These are phyloP conservation scores for Carex arenaria DNA, from an alignment of 202 grass and related monocot species.

Conservation along the genomic window DNA sequence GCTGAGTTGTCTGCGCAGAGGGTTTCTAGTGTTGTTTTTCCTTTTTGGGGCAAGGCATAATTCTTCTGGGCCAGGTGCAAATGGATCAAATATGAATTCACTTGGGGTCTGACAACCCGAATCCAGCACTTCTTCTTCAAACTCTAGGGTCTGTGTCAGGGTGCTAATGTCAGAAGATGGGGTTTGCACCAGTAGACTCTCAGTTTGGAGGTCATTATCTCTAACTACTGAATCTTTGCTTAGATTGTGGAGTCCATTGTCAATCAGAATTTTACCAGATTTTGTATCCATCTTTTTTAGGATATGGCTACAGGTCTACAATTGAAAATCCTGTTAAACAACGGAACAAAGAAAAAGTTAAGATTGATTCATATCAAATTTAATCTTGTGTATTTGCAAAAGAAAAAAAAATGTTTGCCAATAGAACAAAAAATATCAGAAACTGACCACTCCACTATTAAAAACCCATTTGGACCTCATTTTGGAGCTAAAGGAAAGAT, in stretches of 20 bases:
- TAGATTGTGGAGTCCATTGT: not conserved
- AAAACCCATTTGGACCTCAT: no score
- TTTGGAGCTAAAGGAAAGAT: no score
- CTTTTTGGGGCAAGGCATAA: conserved; percentile 56
- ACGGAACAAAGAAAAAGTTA: not conserved
- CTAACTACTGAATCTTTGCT: not conserved
- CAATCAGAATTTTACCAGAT: not conserved
- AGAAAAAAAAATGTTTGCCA: not conserved
- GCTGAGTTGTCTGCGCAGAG: conserved; percentile 51
- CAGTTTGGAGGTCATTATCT: not conserved
- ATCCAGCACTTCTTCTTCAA: conserved; percentile 18
- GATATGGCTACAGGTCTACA: not conserved
- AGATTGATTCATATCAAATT: not conserved
- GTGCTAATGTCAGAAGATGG: conserved; percentile 4
- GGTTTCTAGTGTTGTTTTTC: conserved; percentile 34
- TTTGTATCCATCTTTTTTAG: not conserved
- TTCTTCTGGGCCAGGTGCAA: conserved; percentile 69
- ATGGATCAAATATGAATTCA: conserved; percentile 78
- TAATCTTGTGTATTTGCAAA: not conserved
- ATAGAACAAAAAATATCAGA: not conserved
- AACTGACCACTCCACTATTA: not conserved
- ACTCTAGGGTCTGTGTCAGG: conserved; percentile 19
- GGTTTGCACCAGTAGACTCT: not conserved
- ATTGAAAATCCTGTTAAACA: not conserved
- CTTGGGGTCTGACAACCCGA: conserved; percentile 51